These are phyloP conservation scores for Crepidotus variabilis DNA, from an alignment of 768 basidiomycete genomes.

Conservation along the genomic window DNA sequence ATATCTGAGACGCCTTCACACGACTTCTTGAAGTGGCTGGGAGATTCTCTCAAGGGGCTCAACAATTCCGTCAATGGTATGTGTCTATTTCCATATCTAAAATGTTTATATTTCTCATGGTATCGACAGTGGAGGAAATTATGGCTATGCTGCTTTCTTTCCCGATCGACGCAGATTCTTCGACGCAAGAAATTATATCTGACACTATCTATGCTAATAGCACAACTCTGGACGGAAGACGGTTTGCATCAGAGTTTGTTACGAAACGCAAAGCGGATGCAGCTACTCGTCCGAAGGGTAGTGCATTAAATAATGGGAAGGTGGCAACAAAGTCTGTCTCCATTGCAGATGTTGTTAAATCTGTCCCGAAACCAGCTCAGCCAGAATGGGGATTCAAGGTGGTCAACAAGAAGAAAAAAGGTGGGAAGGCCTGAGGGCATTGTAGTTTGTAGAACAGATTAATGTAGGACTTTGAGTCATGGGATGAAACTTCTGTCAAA, in stretches of 20 bases:
- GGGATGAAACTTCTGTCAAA: background rate
- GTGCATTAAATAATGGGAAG: conserved; percentile 25
- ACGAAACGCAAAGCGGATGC: conserved; percentile 84
- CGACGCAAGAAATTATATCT: conserved; percentile 87
- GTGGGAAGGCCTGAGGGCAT: conserved; percentile 14
- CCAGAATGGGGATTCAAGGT: conserved; percentile 91
- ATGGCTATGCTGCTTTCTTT: conserved; percentile 93
- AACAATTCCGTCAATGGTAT: conserved; percentile 70
- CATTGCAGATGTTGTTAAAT: conserved; percentile 89
- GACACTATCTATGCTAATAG: conserved; percentile 94
- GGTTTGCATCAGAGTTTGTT: conserved; percentile 92
- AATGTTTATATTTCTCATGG: conserved; percentile 2
- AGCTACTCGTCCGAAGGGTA: conserved; percentile 43
- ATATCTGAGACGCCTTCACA: conserved; percentile 66
- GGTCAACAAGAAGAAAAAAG: conserved; percentile 93
- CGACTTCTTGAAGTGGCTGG: conserved; percentile 92
- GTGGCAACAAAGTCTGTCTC: conserved; percentile 56
- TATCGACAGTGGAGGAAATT: conserved; percentile 85
- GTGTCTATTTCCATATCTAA: conserved; percentile 14
- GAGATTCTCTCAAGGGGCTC: conserved; percentile 76
- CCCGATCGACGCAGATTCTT: conserved; percentile 82
- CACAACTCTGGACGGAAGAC: conserved; percentile 89
- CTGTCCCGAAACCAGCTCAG: conserved; percentile 71
- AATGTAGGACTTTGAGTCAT: too few relatives aligned
- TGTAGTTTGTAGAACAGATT: background rate